Evolutionary conservation across 306 rosid species (phyloP), one percentile per base, ranked within the genome.

Genomic region (Acmispon strigosus): DNA sequence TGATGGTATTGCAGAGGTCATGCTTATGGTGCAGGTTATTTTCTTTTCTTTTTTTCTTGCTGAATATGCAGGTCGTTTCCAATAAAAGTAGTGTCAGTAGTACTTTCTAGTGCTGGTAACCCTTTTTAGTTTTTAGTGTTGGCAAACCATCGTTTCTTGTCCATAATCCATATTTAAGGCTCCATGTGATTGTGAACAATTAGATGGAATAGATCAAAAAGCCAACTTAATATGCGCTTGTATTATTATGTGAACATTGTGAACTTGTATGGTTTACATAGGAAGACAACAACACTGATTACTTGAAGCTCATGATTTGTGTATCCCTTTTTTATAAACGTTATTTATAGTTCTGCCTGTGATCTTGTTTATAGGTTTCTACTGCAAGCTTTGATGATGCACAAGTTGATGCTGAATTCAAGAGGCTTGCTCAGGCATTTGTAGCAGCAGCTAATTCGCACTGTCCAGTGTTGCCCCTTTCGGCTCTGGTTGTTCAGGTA

Each of bases 11-110:
- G 82, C 83, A 20, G 99, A 94, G 84, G 90, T 89, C 90, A 80
- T 94, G 96, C 96, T 94, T 74, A 80, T 91, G 6, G 96, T 91
- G 79, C 99, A 94, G 97, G 99, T 90, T 56, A 72, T 55, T 87
- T 66, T 62, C 60, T 5, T 11, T 2, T 5, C 7, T 16, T 51
- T 11, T 58, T 52, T 64, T 4, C 15, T 42, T 52, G 12, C 27
- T 43, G 34, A 55, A 52, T 16, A 86, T 83, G 69, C 90, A 83
- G 86, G 86, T 86, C 57, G 69, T 63, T 85, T 67, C 70, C 10
- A 50, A 15, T 22, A 57, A 60, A 56, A 20, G 15, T 55, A 24
- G 45, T 68, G 19, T 29, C 56, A 8, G 61, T 13, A 69, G 61
- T 7, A 9, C 14, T 13, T 56, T 69, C 67, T 9, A 7, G 27